Conservation (phyloP, 495 filamentous ascomycete species). For the Talaromyces ruber region DNA sequence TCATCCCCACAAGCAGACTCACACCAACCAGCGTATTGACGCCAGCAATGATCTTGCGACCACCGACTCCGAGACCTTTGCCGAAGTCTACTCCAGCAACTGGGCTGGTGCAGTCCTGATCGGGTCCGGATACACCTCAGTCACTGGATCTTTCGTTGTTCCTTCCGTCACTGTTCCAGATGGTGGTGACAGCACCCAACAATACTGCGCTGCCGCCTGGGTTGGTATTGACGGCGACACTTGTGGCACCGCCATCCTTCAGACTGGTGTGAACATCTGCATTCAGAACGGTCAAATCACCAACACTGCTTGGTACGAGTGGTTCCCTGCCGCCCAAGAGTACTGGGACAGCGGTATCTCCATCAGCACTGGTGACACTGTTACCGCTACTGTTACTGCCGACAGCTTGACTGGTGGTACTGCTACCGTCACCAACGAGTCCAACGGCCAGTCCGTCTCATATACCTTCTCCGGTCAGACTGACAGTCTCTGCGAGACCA, state of each 20-base stretch:
- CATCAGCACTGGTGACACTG: slow-evolving; percentile 44
- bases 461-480: slow-evolving; percentile 38
- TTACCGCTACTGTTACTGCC: slow-evolving; percentile 44
- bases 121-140: slow-evolving; percentile 37
- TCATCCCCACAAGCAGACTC: not conserved
- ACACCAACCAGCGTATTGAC: not conserved
- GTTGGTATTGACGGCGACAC: slow-evolving; percentile 57
- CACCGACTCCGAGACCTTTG: not conserved
- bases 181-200: slow-evolving; percentile 18
- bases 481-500: slow-evolving; percentile 31
- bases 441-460: slow-evolving; percentile 42
- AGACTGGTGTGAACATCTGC: slow-evolving; percentile 56
- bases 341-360: slow-evolving; percentile 35
- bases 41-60: not conserved
- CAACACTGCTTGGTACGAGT: slow-evolving; percentile 58
- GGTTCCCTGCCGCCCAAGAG: slow-evolving; percentile 50
- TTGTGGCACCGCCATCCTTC: slow-evolving; percentile 47
- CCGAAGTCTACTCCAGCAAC: slow-evolving; percentile 41
- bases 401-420: slow-evolving; percentile 37
- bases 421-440: slow-evolving; percentile 46
- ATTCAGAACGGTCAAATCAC: slow-evolving; percentile 22
- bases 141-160: slow-evolving; percentile 47
- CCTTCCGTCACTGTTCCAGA: slow-evolving; percentile 40
- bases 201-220: slow-evolving; percentile 42
- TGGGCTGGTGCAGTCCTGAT: slow-evolving; percentile 51